phyloP scores from a whole-genome alignment of 169 alveolate genomes.

The Plasmodium adleri region DNA sequence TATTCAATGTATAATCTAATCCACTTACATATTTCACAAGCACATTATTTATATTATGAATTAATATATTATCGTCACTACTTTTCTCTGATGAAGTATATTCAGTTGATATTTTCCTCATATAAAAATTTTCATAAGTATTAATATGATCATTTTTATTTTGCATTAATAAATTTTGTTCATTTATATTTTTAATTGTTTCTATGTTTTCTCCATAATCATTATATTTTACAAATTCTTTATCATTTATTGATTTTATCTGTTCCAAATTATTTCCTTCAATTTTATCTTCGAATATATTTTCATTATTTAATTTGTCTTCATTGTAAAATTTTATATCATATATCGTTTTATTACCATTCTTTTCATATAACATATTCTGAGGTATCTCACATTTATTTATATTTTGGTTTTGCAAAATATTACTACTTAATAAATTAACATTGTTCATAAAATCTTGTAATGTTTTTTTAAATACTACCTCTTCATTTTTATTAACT shows the following conservation, averaged over 20 bases:
- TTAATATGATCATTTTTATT: not conserved
- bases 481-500: slow-evolving; percentile 20
- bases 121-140: not conserved
- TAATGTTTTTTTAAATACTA: slow-evolving; percentile 24
- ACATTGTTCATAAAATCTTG: slow-evolving; percentile 30
- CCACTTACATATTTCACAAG: slow-evolving; percentile 48
- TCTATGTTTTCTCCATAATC: slow-evolving; percentile 1
- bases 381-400: not conserved
- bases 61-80: slow-evolving; percentile 10
- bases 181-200: not conserved
- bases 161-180: slow-evolving; percentile 4
- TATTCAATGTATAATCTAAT: slow-evolving; percentile 62
- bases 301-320: slow-evolving; percentile 9
- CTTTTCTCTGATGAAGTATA: slow-evolving; percentile 6
- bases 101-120: not conserved
- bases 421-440: slow-evolving; percentile 3
- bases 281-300: not conserved
- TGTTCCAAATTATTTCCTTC: slow-evolving; percentile 7
- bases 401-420: slow-evolving; percentile 17
- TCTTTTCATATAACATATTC: slow-evolving; percentile 3
- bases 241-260: not conserved
- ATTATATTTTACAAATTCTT: not conserved
- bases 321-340: not conserved
- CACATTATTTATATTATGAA: slow-evolving; percentile 21
- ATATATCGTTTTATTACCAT: not conserved